phyloP scores from a whole-genome alignment of 2,329 filamentous ascomycete genomes.

The Dactylellina parvicollis region DNA sequence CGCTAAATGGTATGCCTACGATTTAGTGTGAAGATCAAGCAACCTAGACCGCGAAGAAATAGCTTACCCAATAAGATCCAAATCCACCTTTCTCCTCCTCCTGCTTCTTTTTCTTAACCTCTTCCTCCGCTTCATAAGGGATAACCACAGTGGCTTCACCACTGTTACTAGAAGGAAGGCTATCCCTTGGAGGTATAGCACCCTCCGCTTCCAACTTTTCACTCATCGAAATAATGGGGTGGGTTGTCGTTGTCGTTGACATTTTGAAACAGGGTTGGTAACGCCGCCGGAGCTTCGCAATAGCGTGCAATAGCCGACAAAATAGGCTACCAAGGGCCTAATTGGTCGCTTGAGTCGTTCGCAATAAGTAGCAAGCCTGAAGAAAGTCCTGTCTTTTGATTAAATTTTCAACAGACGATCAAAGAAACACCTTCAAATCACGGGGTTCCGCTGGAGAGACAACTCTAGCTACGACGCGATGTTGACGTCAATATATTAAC shows the following conservation, averaged over 20 bases:
- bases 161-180: background rate
- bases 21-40: background rate
- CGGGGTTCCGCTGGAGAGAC: no score
- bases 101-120: slow-evolving; percentile 34
- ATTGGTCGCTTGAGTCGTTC: no score
- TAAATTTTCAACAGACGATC: no score
- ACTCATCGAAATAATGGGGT: background rate
- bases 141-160: slow-evolving; percentile 33
- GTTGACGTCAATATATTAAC: no score
- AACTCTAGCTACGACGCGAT: no score
- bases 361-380: no score
- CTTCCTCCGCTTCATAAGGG: slow-evolving; percentile 33
- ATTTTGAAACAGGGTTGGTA: slow-evolving; percentile 9
- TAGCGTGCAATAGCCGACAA: no score
- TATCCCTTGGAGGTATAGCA: background rate
- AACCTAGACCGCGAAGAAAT: background rate
- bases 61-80: slow-evolving; percentile 32
- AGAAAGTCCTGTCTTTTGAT: no score
- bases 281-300: no score
- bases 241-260: slow-evolving; percentile 7
- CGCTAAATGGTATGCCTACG: slow-evolving; percentile 1
- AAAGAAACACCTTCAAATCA: no score
- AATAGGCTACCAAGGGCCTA: no score
- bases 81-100: slow-evolving; percentile 36
- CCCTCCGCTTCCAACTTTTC: slow-evolving; percentile 14